Base-by-base conservation (phyloP, 1,139 yeast genomes). In the Blastobotrys malaysiensis region DNA sequence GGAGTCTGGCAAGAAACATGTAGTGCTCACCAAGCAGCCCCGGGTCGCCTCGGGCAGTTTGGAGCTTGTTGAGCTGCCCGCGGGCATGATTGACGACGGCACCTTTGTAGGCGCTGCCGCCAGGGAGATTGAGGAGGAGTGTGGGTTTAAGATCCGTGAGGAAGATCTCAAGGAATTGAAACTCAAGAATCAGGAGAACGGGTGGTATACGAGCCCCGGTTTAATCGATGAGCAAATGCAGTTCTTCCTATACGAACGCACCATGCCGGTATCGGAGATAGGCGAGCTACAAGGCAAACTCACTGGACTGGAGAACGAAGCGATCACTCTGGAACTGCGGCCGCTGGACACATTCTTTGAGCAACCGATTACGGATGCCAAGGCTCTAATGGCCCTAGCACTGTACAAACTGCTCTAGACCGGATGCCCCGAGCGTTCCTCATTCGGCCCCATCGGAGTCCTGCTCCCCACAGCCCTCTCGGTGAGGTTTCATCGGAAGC, bases 11-110 rank as follows among this genome's bases (percentile, higher is more conserved):
- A 50, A 48, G 36, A 44, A 51, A 19, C 55, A 52, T 49, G 54
- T 56, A 1, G 60, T 62, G 2, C 47, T 64, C 36, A 63, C 62
- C 7, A 49, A 55, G 18, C 67, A 64, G 53, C 64, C 67, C 5
- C 49, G 67, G 24, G 61, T 63, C 5, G 62, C 67, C 3, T 55
- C 59, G 1, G 67, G 63, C 14, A 50, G 51, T 20, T 45, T 61
- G 45, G 46, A 46, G 14, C 52, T 59, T 27, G 48, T 55, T 9
- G 67, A 64, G 52, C 50, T 64, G 45, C 67, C 67, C 2, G 67
- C 67, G 7, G 67, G 67, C 9, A 63, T 64, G 67, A 57, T 62
- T 46, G 67, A 64, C 46, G 61, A 55, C 31, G 61, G 61, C 3
- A 52, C 59, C 1, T 62, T 63, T 46, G 46, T 54, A 5, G 66